Base-by-base conservation (phyloP, 768 basidiomycete species). In the Hortiboletus flavorubellus region DNA sequence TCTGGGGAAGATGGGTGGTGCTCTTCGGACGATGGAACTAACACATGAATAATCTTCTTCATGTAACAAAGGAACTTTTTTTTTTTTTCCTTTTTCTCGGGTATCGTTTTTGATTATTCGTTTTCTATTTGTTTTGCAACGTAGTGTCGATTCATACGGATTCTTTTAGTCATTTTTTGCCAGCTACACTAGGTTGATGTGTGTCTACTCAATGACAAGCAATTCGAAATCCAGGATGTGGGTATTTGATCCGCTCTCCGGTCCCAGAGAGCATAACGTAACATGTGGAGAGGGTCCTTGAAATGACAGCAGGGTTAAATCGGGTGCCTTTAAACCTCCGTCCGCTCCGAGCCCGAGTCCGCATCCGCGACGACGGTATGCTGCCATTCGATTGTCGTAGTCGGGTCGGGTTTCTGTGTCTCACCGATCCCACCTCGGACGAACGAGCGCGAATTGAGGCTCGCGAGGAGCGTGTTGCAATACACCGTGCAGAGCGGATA, bases 381-480 rank as follows among this genome's bases (percentile, higher is more conserved):
- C 8, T 23, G 51, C 64, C 63, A 66, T 0, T 38, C 45, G 43
- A 66, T 42, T 45, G 58, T 31, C 15, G 56, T 38, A 0, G 34
- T 4, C 11, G 8, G 12, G 10, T 53, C 34, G 7, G 39, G 37
- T 35, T 51, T 34, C 26, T 23, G 46, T 7, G 7, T 35, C 1
- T 52, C 59, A 3, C 18, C 26, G 26, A 26, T 33, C 30, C 46
- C 40, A 16, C 52, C 53, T 5, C 65, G 59, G 10, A 38, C 21
- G 40, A 58, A 65, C 29, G 56, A 35, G 37, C 69, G 66, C 0
- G 63, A 58, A 26, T 73, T 70, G 49, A 72, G 62, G 54, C 61
- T 75, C 40, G 64, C 68, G 34, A 75, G 64, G 6, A 73, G 44
- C 26, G 72, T 68, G 56, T 68, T 71, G 45, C 71, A 65, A 42